Base-by-base conservation (phyloP, 495 filamentous ascomycete genomes). In the Acidiella bohemica region DNA sequence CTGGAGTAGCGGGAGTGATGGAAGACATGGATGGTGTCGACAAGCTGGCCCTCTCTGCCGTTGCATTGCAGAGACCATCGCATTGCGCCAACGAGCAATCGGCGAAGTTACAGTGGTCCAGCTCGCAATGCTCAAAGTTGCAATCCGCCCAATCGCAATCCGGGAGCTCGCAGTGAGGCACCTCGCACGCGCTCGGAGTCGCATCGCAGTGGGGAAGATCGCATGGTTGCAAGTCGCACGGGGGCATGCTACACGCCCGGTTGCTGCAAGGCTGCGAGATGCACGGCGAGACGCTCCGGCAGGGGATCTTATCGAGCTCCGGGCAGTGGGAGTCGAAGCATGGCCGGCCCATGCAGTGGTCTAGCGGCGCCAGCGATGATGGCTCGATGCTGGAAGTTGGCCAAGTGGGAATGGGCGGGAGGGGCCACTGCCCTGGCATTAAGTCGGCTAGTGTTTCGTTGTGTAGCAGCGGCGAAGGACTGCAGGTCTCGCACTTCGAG, bases 251-350 rank as follows among this genome's bases (percentile, higher is more conserved):
- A 23, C 42, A 44, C 14, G 11, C 32, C 16, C 20, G 20, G 24
- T 37, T 19, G n/a, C 33, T 38, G 42, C 42, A 44, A 9, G 42
- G 42, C 11, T 14, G 4, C 3, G 42, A 44, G 13, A 27, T 22
- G 28, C 42, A 44, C n/a, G 42, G 42, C 13, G 42, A 32, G 32
- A 25, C 22, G 24, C 42, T 32, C 2, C 28, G 39, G 25, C 42
- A 44, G 11, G 42, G 42, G 10, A 44, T 23, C 8, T 14, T 8
- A 10, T 8, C 23, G 19, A 7, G 9, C 13, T 22, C 27, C 10
- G 4, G 9, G 42, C 42, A 44, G 9, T 37, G 23, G 5, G 42
- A 11, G 20, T 39, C 37, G 33, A 44, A 44, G 33, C 42, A 44
- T 2, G 42, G 42, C 9, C 26, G 32, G 20, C 25, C 16, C 27